Evolutionary conservation across 208 protist genomes (phyloP).

Genomic region (Trypanosoma avium): DNA sequence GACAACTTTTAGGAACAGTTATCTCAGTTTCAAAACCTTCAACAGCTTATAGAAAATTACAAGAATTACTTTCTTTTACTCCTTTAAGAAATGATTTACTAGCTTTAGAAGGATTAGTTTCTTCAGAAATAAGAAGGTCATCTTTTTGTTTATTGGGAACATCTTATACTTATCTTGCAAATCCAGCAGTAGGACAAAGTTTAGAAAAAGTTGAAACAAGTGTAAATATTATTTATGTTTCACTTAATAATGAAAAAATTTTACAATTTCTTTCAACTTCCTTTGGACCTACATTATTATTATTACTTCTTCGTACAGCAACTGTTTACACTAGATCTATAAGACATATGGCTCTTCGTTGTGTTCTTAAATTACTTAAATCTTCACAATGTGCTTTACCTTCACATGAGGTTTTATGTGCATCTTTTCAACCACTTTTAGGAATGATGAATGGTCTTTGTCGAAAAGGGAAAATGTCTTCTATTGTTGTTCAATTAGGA

Average conservation of each 20-base stretch:
- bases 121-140: conserved; percentile 2
- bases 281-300: conserved; percentile 54
- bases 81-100: conserved; percentile 41
- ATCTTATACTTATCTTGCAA: conserved; percentile 27
- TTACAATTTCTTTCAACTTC: conserved; percentile 36
- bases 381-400: conserved; percentile 49
- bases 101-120: conserved; percentile 15
- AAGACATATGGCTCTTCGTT: conserved; percentile 74
- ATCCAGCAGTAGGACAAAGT: conserved; percentile 13
- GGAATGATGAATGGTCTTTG: conserved; percentile 79
- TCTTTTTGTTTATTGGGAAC: conserved; percentile 26
- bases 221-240: conserved; percentile 30
- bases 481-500: conserved; percentile 77
- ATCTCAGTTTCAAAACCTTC: conserved; percentile 23
- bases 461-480: conserved; percentile 58
- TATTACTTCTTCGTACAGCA: conserved; percentile 68
- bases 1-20: conserved; percentile 68
- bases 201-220: conserved; percentile 22
- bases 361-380: conserved; percentile 70
- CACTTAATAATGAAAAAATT: conserved; percentile 34
- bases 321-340: conserved; percentile 56
- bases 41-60: conserved; percentile 37
- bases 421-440: conserved; percentile 59
- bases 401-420: conserved; percentile 47
- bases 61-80: conserved; percentile 63